These are phyloP conservation scores for Saprolegnia parasitica DNA, from an alignment of 352 stramenopile species.

Conservation along the genomic window DNA sequence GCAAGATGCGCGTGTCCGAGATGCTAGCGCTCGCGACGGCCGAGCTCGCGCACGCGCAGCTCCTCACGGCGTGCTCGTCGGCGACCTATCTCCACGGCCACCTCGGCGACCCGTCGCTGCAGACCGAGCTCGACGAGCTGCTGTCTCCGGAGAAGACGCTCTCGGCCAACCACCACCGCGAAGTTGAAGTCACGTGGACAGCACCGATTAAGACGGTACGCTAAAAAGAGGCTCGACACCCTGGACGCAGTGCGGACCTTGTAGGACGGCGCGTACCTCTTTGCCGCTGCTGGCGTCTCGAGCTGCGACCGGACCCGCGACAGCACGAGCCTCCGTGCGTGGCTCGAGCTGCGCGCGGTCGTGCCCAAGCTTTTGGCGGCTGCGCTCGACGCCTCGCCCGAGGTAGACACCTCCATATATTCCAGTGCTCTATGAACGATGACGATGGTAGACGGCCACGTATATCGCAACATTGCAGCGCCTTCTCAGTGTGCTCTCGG, in stretches of 20 bases:
- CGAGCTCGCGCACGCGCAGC: constrained; percentile 51
- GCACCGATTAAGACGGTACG: neutral
- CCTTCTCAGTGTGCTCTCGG: constrained; percentile 34
- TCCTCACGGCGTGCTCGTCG: constrained; percentile 50
- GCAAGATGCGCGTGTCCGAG: constrained; percentile 72
- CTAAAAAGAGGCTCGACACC: no score
- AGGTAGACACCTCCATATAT: neutral
- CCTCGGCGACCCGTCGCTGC: constrained; percentile 41
- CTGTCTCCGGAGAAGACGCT: constrained; percentile 32
- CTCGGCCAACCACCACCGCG: constrained; percentile 74
- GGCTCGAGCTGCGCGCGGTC: constrained; percentile 56
- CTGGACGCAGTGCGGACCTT: constrained; percentile 28
- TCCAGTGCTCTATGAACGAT: neutral
- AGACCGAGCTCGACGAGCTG: constrained; percentile 36
- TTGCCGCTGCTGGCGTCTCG: constrained; percentile 39
- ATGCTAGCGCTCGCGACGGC: constrained; percentile 59
- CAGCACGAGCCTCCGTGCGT: constrained; percentile 41
- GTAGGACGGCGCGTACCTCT: constrained; percentile 40
- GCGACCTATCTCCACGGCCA: constrained; percentile 47
- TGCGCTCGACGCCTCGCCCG: constrained; percentile 14
- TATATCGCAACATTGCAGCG: constrained; percentile 33
- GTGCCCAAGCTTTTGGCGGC: constrained; percentile 51
- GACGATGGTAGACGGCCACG: constrained; percentile 7
- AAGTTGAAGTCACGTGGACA: constrained; percentile 70
- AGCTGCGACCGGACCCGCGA: constrained; percentile 69